These are phyloP conservation scores for Wolfiporia cocos DNA, from an alignment of 1,284 basidiomycete species.

Conservation along the genomic window DNA sequence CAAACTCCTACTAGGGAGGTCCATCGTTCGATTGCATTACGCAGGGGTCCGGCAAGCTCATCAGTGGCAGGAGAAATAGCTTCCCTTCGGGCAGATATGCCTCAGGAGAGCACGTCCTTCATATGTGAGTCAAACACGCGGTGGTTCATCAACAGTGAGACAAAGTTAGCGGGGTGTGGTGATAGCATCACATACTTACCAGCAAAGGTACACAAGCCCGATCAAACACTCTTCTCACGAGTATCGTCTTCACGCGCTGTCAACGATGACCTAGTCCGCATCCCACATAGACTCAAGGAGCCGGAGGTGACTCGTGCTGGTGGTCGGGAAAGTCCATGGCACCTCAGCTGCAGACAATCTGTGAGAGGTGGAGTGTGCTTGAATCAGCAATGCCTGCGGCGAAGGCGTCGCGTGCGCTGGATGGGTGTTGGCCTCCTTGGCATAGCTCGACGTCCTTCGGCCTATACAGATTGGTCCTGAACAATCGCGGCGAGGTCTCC, in stretches of 20 bases:
- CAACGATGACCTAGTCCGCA: constrained; percentile 49
- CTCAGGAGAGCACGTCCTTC: constrained; percentile 41
- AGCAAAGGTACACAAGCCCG: constrained; percentile 72
- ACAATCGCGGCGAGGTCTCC: constrained; percentile 42
- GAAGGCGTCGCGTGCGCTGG: constrained; percentile 61
- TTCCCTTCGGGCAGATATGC: constrained; percentile 49
- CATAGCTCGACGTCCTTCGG: constrained; percentile 74
- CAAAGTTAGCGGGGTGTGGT: constrained; percentile 66
- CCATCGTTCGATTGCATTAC: constrained; percentile 31
- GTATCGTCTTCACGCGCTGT: constrained; percentile 66
- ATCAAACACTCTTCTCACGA: constrained; percentile 89
- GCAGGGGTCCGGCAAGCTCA: constrained; percentile 35
- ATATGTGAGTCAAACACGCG: constrained; percentile 79
- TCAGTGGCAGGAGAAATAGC: constrained; percentile 65
- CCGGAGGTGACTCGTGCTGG: constrained; percentile 75
- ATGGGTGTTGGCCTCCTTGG: constrained; percentile 53
- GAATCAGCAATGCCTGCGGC: constrained; percentile 32
- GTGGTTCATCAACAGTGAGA: constrained; percentile 80
- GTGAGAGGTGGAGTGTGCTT: constrained; percentile 71
- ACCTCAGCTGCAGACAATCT: constrained; percentile 87
- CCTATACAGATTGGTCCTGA: constrained; percentile 79
- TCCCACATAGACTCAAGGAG: constrained; percentile 43
- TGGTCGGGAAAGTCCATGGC: constrained; percentile 82
- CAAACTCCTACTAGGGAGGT: constrained; percentile 51
- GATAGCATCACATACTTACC: constrained; percentile 86